Evolutionary conservation across 495 filamentous ascomycete species (phyloP).

Genomic region (Jackrogersella multiformis): DNA sequence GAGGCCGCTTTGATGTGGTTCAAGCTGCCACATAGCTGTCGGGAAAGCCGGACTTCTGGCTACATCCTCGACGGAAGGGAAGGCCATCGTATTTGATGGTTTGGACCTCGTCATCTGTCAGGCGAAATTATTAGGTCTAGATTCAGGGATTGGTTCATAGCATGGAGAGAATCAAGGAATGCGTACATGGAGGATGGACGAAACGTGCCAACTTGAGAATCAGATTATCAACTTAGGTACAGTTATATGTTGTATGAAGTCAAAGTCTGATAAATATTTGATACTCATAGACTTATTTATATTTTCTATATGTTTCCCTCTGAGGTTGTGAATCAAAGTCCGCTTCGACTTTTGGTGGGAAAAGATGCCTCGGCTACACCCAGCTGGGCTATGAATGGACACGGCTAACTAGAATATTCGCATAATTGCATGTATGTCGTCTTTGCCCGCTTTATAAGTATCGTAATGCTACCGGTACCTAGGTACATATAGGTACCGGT

Average conservation of each 20-base stretch:
- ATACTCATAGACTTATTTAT: background rate
- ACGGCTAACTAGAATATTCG: background rate
- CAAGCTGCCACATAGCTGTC: constrained; percentile 68
- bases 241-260: background rate
- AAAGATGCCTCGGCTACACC: background rate
- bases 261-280: background rate
- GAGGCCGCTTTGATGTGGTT: constrained; percentile 65
- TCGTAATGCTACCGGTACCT: too few relatives aligned
- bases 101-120: constrained; percentile 6
- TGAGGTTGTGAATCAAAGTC: background rate
- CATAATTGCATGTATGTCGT: background rate
- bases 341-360: background rate
- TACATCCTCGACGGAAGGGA: constrained; percentile 54
- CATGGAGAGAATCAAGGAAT: background rate
- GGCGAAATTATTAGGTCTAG: background rate
- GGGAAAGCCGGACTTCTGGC: constrained; percentile 56
- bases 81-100: constrained; percentile 11
- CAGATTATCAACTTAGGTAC: background rate
- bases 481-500: too few relatives aligned
- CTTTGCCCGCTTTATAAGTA: too few relatives aligned
- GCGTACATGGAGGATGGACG: background rate
- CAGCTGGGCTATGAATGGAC: background rate
- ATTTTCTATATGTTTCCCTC: background rate
- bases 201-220: background rate
- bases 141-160: background rate